phyloP scores from a whole-genome alignment of 1,284 basidiomycete genomes.

The Melampsora occidentalis region DNA sequence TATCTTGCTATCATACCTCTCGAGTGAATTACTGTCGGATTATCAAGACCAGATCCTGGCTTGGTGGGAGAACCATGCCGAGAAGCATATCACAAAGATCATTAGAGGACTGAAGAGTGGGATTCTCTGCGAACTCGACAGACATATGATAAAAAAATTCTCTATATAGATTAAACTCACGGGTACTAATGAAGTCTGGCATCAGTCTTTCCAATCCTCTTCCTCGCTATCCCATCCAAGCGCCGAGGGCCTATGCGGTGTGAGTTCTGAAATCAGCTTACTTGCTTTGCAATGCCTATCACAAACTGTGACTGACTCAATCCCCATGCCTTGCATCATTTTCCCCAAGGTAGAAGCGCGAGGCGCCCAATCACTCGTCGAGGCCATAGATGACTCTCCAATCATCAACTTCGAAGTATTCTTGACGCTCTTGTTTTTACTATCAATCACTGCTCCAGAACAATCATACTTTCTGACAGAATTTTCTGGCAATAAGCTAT shows the following conservation, averaged over 20 bases:
- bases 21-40: too few species aligned
- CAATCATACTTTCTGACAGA: background rate
- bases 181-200: background rate
- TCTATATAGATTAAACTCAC: background rate
- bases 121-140: too few species aligned
- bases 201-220: slow-evolving; percentile 4
- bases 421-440: background rate
- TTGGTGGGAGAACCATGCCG: too few species aligned
- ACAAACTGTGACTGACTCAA: background rate
- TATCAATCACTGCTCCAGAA: background rate
- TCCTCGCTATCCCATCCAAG: slow-evolving; percentile 1
- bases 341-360: background rate
- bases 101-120: too few species aligned
- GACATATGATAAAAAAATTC: too few species aligned
- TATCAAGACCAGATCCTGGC: too few species aligned
- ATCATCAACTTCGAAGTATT: background rate
- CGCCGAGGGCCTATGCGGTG: background rate
- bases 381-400: too few species aligned
- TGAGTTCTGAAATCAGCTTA: background rate
- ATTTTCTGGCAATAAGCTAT: background rate
- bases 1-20: too few species aligned
- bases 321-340: background rate
- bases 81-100: too few species aligned
- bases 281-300: background rate
- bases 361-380: background rate